Evolutionary conservation across 306 rosid genomes (phyloP).

Genomic region (Purshia tridentata): DNA sequence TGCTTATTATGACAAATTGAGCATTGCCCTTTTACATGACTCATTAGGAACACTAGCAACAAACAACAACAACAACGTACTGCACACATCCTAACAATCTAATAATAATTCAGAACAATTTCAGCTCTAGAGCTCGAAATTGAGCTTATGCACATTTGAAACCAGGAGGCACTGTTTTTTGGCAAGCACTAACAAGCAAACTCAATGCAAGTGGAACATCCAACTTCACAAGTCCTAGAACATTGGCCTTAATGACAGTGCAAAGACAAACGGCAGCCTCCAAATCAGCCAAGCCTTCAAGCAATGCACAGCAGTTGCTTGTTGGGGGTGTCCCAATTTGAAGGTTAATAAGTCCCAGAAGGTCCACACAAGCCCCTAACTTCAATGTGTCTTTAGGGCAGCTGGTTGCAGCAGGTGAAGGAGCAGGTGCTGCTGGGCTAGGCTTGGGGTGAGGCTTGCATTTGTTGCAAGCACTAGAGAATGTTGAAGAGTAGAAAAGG

Average conservation of each 20-base stretch:
- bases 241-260: slow-evolving; percentile 74
- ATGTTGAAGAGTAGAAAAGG: slow-evolving; percentile 38
- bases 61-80: neutral
- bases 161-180: slow-evolving; percentile 65
- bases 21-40: slow-evolving; percentile 11
- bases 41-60: neutral
- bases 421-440: neutral
- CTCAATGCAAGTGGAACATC: slow-evolving; percentile 57
- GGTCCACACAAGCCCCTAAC: slow-evolving; percentile 56
- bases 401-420: neutral
- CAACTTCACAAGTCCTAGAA: slow-evolving; percentile 59
- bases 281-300: slow-evolving; percentile 55
- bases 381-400: slow-evolving; percentile 72
- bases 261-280: slow-evolving; percentile 83
- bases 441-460: slow-evolving; percentile 33
- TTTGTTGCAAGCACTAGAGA: slow-evolving; percentile 34
- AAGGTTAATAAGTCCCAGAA: slow-evolving; percentile 52
- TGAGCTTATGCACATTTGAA: slow-evolving; percentile 46
- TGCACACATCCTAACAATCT: neutral
- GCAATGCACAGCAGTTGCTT: slow-evolving; percentile 58
- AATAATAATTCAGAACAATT: neutral
- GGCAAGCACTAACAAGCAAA: slow-evolving; percentile 68
- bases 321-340: slow-evolving; percentile 52
- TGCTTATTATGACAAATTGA: slow-evolving; percentile 7
- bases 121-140: neutral